A percentile compares a stretch with the other conserved stretches of the same genome.
Conservation (phyloP, 306 rosid species). For the Vachellia collinsii region DNA sequence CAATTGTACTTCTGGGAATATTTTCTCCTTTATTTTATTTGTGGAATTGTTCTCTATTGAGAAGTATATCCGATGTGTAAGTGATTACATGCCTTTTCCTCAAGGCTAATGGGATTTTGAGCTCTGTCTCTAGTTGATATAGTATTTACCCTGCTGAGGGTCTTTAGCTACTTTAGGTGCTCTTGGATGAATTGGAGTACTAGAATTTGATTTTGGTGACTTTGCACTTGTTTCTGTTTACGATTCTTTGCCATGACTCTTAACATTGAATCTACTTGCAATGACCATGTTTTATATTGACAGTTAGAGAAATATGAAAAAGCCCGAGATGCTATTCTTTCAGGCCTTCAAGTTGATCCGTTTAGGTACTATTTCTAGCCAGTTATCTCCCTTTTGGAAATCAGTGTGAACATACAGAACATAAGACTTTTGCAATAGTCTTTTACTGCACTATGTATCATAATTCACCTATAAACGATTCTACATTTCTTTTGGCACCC, state of each 20-base stretch:
- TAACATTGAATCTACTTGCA: neutral
- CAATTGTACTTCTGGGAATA: constrained; percentile 16
- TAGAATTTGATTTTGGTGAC: neutral
- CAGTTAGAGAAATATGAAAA: constrained; percentile 90
- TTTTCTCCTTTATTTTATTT: constrained; percentile 15
- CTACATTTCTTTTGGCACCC: constrained; percentile 49
- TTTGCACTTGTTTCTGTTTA: constrained; percentile 23
- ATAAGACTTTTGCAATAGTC: constrained; percentile 32
- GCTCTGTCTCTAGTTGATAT: constrained; percentile 19
- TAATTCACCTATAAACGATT: constrained; percentile 23
- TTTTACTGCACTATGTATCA: constrained; percentile 25
- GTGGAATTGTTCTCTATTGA: neutral
- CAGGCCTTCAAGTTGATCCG: constrained; percentile 92
- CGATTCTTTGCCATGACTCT: constrained; percentile 25
- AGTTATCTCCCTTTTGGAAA: constrained; percentile 22
- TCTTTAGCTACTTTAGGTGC: too few species aligned
- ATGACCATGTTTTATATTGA: constrained; percentile 38
- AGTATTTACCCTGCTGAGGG: neutral
- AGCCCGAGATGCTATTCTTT: constrained; percentile 84
- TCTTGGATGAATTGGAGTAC: too few species aligned
- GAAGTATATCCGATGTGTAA: neutral
- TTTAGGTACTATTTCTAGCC: constrained; percentile 61
- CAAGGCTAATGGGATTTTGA: neutral
- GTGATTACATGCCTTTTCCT: constrained; percentile 24
- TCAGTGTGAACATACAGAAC: constrained; percentile 26